phyloP scores from a whole-genome alignment of 345 rosid genomes.

The Boechera stricta region DNA sequence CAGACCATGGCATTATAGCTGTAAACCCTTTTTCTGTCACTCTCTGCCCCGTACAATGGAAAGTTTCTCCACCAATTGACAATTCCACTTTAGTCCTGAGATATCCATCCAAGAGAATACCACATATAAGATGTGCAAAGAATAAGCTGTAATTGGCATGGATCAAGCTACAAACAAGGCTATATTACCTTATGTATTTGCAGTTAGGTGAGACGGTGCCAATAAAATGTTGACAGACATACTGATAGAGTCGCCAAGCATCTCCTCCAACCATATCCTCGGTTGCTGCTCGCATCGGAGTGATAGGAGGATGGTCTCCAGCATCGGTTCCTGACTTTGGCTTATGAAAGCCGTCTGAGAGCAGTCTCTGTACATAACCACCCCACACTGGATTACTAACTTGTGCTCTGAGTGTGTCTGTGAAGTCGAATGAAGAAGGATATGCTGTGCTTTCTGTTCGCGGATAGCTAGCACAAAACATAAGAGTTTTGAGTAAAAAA shows the following conservation, averaged over 20 bases:
- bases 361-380: constrained; percentile 59
- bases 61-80: constrained; percentile 76
- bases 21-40: constrained; percentile 78
- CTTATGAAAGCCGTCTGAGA: constrained; percentile 67
- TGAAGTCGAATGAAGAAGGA: constrained; percentile 91
- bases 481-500: constrained; percentile 11
- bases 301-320: constrained; percentile 99
- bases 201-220: constrained; percentile 93
- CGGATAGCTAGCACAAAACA: constrained; percentile 67
- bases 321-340: constrained; percentile 84
- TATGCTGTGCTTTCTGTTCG: constrained; percentile 97
- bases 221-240: constrained; percentile 92
- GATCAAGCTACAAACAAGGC: constrained; percentile 21
- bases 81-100: constrained; percentile 84
- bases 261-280: constrained; percentile 78
- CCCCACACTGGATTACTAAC: constrained; percentile 68
- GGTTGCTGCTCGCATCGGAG: constrained; percentile 79
- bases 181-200: constrained; percentile 72
- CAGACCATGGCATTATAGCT: constrained; percentile 92
- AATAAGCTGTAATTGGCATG: constrained; percentile 18
- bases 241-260: constrained; percentile 93
- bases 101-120: constrained; percentile 20
- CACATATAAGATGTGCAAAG: constrained; percentile 11
- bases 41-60: constrained; percentile 75
- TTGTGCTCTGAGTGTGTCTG: constrained; percentile 69